Percentiles rank a stretch among this genome's conserved stretches.
These are phyloP conservation scores for Ustilago esculenta DNA, from an alignment of 1,284 basidiomycete genomes.

Conservation along the genomic window DNA sequence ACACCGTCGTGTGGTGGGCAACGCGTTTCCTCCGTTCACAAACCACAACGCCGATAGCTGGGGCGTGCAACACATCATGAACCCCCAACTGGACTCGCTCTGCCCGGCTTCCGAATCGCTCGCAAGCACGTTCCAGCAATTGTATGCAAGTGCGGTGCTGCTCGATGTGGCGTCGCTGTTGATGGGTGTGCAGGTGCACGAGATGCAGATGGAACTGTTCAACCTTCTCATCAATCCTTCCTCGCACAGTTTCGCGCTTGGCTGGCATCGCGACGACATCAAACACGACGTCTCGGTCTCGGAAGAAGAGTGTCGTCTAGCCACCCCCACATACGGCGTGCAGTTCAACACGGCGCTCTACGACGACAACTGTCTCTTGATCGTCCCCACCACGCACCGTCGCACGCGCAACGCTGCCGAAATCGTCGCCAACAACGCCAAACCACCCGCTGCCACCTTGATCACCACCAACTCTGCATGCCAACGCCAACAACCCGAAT, in stretches of 20 bases:
- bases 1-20: constrained; percentile 77
- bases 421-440: constrained; percentile 41
- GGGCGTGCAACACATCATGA: constrained; percentile 71
- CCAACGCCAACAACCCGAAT: background rate
- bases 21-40: constrained; percentile 81
- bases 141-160: constrained; percentile 41
- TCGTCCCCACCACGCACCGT: constrained; percentile 78
- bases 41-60: constrained; percentile 75
- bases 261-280: constrained; percentile 86
- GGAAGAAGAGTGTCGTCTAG: constrained; percentile 75
- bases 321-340: constrained; percentile 76
- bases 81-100: constrained; percentile 71
- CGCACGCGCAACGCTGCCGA: constrained; percentile 74
- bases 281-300: constrained; percentile 73
- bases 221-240: constrained; percentile 80
- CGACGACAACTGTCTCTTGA: constrained; percentile 77
- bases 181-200: constrained; percentile 18
- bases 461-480: constrained; percentile 1
- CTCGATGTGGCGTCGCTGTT: constrained; percentile 50
- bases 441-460: constrained; percentile 29
- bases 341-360: constrained; percentile 87
- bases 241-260: constrained; percentile 76
- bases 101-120: background rate
- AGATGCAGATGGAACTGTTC: constrained; percentile 74
- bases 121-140: constrained; percentile 27